Conservation (phyloP, 768 basidiomycete genomes). For the Panaeolus cyanescens region DNA sequence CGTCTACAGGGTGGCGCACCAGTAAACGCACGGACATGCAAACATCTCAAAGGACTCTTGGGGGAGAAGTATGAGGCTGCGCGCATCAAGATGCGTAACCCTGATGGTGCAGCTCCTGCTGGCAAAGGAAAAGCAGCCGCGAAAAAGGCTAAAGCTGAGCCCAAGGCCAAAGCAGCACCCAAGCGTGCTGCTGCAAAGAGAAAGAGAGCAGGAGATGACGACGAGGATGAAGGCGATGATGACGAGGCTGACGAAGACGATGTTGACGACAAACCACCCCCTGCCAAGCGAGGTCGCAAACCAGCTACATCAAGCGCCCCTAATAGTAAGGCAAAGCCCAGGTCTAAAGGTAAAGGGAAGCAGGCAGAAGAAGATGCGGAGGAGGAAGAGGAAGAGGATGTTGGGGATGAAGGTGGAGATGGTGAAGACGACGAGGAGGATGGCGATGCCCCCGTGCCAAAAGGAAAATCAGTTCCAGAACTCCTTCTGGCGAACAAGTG, state of each 20-base stretch:
- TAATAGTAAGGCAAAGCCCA: slow-evolving; percentile 13
- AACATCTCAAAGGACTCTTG: slow-evolving; percentile 44
- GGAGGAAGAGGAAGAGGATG: slow-evolving; percentile 26
- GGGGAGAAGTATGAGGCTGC: slow-evolving; percentile 50
- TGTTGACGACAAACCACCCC: slow-evolving; percentile 29
- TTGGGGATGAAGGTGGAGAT: slow-evolving; percentile 25
- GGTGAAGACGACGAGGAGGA: slow-evolving; percentile 33
- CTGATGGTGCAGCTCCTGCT: slow-evolving; percentile 28
- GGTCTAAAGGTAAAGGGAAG: slow-evolving; percentile 20
- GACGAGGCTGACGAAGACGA: slow-evolving; percentile 31
- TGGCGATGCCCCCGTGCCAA: slow-evolving; percentile 23
- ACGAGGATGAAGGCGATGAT: slow-evolving; percentile 35
- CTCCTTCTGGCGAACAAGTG: slow-evolving; percentile 58
- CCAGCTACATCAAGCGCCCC: slow-evolving; percentile 11
- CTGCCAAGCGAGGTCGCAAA: slow-evolving; percentile 19
- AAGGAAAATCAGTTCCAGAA: slow-evolving; percentile 40
- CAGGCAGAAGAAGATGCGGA: slow-evolving; percentile 24
- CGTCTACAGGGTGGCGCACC: slow-evolving; percentile 32
- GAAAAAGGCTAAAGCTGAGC: slow-evolving; percentile 18
- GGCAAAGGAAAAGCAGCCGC: slow-evolving; percentile 15
- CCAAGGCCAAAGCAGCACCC: slow-evolving; percentile 16
- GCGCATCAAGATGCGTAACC: slow-evolving; percentile 44
- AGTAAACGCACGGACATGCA: slow-evolving; percentile 50
- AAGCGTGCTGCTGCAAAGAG: slow-evolving; percentile 22
- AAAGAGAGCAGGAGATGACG: slow-evolving; percentile 24